Evolutionary conservation across 371 early-diverging fungal species (phyloP).

Genomic region (Syncephalastrum monosporum): DNA sequence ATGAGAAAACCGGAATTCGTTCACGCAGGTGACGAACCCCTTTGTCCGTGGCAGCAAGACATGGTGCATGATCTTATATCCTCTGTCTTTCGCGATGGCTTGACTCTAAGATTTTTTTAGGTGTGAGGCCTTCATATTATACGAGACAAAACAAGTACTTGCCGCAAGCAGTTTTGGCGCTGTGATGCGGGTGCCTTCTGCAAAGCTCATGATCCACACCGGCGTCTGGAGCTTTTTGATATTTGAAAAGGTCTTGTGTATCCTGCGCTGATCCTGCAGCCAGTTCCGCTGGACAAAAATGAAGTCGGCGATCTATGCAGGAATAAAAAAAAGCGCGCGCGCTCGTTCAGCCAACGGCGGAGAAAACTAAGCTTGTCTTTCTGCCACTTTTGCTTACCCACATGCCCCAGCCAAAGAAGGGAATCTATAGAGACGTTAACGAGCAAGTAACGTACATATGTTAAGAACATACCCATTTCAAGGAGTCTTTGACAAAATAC

Average conservation of each 20-base stretch:
- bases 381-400: slow-evolving; percentile 36
- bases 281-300: slow-evolving; percentile 70
- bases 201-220: slow-evolving; percentile 73
- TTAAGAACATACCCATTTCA: slow-evolving; percentile 57
- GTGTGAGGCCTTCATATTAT: neutral
- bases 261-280: slow-evolving; percentile 62
- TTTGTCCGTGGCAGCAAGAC: slow-evolving; percentile 80
- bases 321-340: neutral
- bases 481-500: slow-evolving; percentile 76
- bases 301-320: slow-evolving; percentile 63
- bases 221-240: slow-evolving; percentile 61
- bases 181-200: slow-evolving; percentile 72
- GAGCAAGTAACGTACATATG: neutral
- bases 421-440: slow-evolving; percentile 30
- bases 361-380: neutral
- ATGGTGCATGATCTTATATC: slow-evolving; percentile 61
- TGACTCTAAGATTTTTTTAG: slow-evolving; percentile 36
- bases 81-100: slow-evolving; percentile 57
- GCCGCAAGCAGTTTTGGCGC: slow-evolving; percentile 59
- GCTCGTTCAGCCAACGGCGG: too few relatives aligned
- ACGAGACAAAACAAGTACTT: slow-evolving; percentile 12
- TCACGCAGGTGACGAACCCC: slow-evolving; percentile 72
- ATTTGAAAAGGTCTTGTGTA: slow-evolving; percentile 55
- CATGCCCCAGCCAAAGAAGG: slow-evolving; percentile 67
- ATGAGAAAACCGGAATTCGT: slow-evolving; percentile 61